Conservation (phyloP, 805 yeast species). For the Debaryomyces prosopidis region DNA sequence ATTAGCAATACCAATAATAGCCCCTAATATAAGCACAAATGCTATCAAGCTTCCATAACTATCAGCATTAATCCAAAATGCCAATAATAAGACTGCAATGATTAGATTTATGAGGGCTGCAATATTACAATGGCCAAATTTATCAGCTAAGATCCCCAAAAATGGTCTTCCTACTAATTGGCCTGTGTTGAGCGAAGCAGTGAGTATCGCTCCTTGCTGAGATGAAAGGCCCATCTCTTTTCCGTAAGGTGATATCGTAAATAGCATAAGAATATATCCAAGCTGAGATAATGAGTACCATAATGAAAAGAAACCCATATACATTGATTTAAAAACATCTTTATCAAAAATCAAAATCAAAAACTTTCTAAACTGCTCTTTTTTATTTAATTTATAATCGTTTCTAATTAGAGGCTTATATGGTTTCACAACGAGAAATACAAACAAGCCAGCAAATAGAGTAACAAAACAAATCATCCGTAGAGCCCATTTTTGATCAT, state of each 20-base stretch:
- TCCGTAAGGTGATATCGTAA: constrained; percentile 40
- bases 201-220: constrained; percentile 30
- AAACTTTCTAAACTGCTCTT: constrained; percentile 9
- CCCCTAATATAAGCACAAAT: constrained; percentile 29
- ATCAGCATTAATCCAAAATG: constrained; percentile 40
- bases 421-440: constrained; percentile 45
- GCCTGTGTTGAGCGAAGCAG: constrained; percentile 39
- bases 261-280: constrained; percentile 36
- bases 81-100: constrained; percentile 27
- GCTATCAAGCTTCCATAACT: constrained; percentile 31
- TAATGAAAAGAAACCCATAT: constrained; percentile 21
- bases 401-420: constrained; percentile 26
- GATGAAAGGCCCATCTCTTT: constrained; percentile 43
- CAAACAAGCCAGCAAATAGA: constrained; percentile 32
- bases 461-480: constrained; percentile 38
- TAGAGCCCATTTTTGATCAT: constrained; percentile 46
- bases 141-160: constrained; percentile 49
- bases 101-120: constrained; percentile 18
- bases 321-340: constrained; percentile 23
- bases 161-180: constrained; percentile 52
- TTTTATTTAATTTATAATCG: constrained; percentile 12
- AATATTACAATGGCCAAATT: constrained; percentile 46
- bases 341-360: constrained; percentile 32
- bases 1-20: constrained; percentile 30
- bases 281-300: constrained; percentile 41